Conservation (phyloP, 768 basidiomycete species). For the Rhodotorula babjevae region DNA sequence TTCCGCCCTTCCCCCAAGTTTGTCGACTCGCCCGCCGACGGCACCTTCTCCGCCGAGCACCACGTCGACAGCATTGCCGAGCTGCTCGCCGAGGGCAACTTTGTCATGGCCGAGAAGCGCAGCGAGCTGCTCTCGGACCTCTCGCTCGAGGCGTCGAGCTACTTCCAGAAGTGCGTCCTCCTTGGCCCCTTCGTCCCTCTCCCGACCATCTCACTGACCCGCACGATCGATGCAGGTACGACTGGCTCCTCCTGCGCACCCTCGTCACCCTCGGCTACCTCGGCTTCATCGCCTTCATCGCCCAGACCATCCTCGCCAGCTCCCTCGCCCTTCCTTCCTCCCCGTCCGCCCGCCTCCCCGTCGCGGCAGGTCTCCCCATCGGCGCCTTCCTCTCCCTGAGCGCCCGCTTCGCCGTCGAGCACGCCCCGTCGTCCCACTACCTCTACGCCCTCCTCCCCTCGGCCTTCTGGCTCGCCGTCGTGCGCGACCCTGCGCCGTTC, state of each 20-base stretch:
- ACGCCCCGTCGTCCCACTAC: conserved; percentile 67
- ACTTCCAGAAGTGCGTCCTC: conserved; percentile 62
- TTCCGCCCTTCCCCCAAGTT: conserved; percentile 63
- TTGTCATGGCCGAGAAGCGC: conserved; percentile 53
- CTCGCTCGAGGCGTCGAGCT: conserved; percentile 62
- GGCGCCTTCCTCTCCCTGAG: conserved; percentile 50
- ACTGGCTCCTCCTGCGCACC: conserved; percentile 63
- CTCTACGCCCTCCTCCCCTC: conserved; percentile 68
- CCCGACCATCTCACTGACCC: not conserved
- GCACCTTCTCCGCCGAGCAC: not conserved
- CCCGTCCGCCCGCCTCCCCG: not conserved
- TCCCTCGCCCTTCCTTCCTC: not conserved
- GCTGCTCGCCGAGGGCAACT: conserved; percentile 52
- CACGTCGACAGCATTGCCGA: conserved; percentile 49
- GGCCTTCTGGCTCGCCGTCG: conserved; percentile 64
- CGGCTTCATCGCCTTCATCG: conserved; percentile 61
- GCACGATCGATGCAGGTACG: conserved; percentile 52
- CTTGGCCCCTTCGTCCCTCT: not conserved
- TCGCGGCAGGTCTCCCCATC: conserved; percentile 55
- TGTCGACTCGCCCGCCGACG: not conserved
- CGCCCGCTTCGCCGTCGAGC: conserved; percentile 59
- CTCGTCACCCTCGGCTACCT: conserved; percentile 69
- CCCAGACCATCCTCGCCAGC: conserved; percentile 16
- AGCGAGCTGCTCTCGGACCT: conserved; percentile 57
- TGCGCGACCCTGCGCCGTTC: conserved; percentile 8